phyloP scores from a whole-genome alignment of 768 basidiomycete genomes.

The Tricholoma flavovirens region DNA sequence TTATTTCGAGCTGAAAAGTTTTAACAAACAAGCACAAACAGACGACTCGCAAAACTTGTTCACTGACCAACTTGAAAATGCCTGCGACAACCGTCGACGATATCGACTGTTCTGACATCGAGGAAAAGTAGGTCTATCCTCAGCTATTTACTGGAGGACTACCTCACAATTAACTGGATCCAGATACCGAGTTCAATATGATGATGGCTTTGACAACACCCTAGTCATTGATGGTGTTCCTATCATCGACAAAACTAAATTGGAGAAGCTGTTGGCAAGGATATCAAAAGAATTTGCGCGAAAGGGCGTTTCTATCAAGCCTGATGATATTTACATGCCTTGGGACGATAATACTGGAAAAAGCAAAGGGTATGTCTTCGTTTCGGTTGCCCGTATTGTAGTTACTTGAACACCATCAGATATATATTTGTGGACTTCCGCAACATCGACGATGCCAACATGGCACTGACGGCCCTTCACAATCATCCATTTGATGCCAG shows the following conservation, averaged over 20 bases:
- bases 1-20: not conserved
- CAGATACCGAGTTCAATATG: slow-evolving; percentile 82
- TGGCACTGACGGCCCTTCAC: slow-evolving; percentile 63
- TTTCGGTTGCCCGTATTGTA: not conserved
- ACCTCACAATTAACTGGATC: not conserved
- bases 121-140: slow-evolving; percentile 57
- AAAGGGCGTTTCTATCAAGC: slow-evolving; percentile 71
- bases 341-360: slow-evolving; percentile 80
- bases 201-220: slow-evolving; percentile 86
- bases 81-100: slow-evolving; percentile 49
- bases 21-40: not conserved
- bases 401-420: slow-evolving; percentile 31
- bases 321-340: slow-evolving; percentile 79
- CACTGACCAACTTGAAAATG: slow-evolving; percentile 32
- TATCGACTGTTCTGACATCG: slow-evolving; percentile 87
- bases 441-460: slow-evolving; percentile 60
- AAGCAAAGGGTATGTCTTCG: slow-evolving; percentile 77
- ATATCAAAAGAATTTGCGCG: slow-evolving; percentile 80
- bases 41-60: not conserved
- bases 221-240: slow-evolving; percentile 92
- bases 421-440: slow-evolving; percentile 81
- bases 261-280: slow-evolving; percentile 74
- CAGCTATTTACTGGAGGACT: not conserved
- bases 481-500: slow-evolving; percentile 82
- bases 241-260: slow-evolving; percentile 79